These are phyloP conservation scores for Trifolium pratense DNA, from an alignment of 306 rosid genomes.

Conservation along the genomic window DNA sequence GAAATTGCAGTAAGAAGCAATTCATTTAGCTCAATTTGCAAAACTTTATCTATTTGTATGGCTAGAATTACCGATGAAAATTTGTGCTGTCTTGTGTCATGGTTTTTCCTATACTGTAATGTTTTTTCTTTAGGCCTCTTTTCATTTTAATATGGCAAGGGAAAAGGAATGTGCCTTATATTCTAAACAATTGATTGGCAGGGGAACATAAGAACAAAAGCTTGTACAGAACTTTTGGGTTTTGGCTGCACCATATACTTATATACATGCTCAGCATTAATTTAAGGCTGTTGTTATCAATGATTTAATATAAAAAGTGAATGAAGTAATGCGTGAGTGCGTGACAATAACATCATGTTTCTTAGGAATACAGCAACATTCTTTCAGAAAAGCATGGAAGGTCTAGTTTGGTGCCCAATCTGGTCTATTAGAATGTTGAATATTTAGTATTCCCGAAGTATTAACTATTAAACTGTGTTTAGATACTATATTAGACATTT, in stretches of 20 bases:
- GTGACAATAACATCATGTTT: slow-evolving; percentile 8
- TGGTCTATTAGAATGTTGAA: not conserved
- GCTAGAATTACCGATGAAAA: slow-evolving; percentile 13
- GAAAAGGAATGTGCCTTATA: slow-evolving; percentile 17
- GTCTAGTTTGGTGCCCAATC: not conserved
- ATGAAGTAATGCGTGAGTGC: no score
- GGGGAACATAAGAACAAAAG: slow-evolving; percentile 27
- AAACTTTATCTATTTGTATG: slow-evolving; percentile 17
- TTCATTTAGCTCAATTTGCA: slow-evolving; percentile 22
- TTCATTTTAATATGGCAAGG: slow-evolving; percentile 26
- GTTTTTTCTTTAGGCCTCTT: slow-evolving; percentile 9
- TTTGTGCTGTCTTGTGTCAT: slow-evolving; percentile 21
- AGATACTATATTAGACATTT: no score
- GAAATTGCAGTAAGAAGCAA: slow-evolving; percentile 58
- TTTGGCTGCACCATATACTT: slow-evolving; percentile 11
- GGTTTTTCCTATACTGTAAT: slow-evolving; percentile 11
- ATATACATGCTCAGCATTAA: no score
- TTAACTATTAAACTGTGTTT: no score
- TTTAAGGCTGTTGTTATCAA: no score
- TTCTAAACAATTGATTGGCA: slow-evolving; percentile 10
- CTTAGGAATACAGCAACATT: slow-evolving; percentile 4
- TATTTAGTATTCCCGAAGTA: not conserved
- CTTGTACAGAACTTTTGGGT: not conserved
- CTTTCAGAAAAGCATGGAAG: slow-evolving; percentile 13
- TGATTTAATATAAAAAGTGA: not conserved